Evolutionary conservation across 352 stramenopile genomes (phyloP), one percentile per base, ranked within the genome.

Genomic region (Phytophthora europaea): DNA sequence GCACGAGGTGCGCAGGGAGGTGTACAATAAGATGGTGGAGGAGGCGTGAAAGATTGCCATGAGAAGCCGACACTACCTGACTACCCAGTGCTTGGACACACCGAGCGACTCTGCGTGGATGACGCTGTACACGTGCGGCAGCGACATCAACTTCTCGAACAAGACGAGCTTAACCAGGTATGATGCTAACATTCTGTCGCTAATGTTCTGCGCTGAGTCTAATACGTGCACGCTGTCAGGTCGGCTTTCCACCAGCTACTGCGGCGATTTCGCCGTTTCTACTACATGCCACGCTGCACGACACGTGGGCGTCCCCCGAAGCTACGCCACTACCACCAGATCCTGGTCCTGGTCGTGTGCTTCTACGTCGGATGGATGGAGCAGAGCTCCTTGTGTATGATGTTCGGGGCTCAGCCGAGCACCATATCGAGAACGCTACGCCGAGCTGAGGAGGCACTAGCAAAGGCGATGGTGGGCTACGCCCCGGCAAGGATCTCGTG

Each of bases 341-440:
- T 56, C 10, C 9, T 72, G 16, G 64, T 47, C 1, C 56, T 70
- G 5, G 13, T 70, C 4, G 8, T 70, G 1, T 58, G 40, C 4
- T 65, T 70, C 20, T 70, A 59, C 22, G 45, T 59, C 2, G 43
- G 54, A 0, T 54, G 20, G 0, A 70, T 70, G 64, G 45, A 59
- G 22, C 10, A 48, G 1, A 45, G 43, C 20, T 43, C 36, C 45
- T 31, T 70, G 31, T 70, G n/a, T 22, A 57, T 65, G 43, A 3
- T 64, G 43, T 65, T 70, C 12, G 54, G 40, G 4, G 43, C 57
- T 5, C 52, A 43, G 1, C 63, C 43, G 2, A 64, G 38, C 15
- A 64, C 53, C 7, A 36, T 68, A 15, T 61, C 36, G 51, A 54
- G 61, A 9, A 36, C 61, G 7, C 59, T 65, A 67, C 40, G n/a